phyloP scores from a whole-genome alignment of 2,329 filamentous ascomycete species.

The Pseudogymnoascus sp. region DNA sequence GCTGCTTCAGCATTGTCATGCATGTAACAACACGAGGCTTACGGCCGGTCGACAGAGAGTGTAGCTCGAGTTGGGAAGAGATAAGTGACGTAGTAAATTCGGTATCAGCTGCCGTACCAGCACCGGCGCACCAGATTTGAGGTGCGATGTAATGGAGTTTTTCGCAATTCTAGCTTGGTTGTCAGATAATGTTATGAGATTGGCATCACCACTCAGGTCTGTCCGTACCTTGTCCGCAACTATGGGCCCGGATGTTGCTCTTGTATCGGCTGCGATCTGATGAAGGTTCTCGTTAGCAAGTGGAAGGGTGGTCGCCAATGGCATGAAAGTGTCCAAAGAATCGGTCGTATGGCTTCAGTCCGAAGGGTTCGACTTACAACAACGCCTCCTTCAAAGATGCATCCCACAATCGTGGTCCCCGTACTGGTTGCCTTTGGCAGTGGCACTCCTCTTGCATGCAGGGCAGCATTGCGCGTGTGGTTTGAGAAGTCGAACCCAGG shows the following conservation, averaged over 20 bases:
- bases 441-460: constrained; percentile 88
- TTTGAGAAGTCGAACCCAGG: constrained; percentile 99
- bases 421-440: constrained; percentile 97
- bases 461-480: constrained; percentile 96
- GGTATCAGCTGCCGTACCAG: constrained; percentile 94
- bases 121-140: constrained; percentile 98
- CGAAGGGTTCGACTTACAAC: constrained; percentile 52
- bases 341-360: neutral
- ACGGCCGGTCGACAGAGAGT: constrained; percentile 90
- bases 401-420: constrained; percentile 97
- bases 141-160: constrained; percentile 98
- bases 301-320: neutral
- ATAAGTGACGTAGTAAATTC: constrained; percentile 99
- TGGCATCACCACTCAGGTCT: neutral
- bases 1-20: constrained; percentile 99
- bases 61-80: constrained; percentile 96
- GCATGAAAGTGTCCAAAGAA: neutral
- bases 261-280: constrained; percentile 93
- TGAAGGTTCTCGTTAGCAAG: constrained; percentile 17
- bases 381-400: constrained; percentile 91
- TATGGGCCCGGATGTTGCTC: constrained; percentile 94
- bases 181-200: neutral
- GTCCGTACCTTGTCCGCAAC: constrained; percentile 84
- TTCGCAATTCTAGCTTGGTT: constrained; percentile 73
- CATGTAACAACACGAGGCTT: constrained; percentile 95